Percentiles rank a stretch among this genome's conserved stretches.
Evolutionary conservation across 495 filamentous ascomycete genomes (phyloP).

Genomic region (Aspergillus avenaceus): DNA sequence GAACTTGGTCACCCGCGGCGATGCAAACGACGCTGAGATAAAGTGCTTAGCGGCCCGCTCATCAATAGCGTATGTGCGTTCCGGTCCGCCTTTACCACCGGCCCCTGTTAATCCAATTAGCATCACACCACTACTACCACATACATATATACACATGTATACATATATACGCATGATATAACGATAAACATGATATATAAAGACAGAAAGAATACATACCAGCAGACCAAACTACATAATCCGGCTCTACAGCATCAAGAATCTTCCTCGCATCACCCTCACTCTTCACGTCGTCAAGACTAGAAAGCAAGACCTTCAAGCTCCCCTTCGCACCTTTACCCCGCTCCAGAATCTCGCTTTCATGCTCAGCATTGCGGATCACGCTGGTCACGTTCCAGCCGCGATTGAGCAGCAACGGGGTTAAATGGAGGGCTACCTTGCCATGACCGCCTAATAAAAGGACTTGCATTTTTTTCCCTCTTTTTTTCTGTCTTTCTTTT

Average conservation of each 20-base stretch:
- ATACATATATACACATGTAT: not conserved
- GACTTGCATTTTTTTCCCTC: conserved; percentile 49
- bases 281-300: conserved; percentile 64
- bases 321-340: conserved; percentile 51
- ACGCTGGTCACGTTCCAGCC: conserved; percentile 74
- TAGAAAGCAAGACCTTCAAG: conserved; percentile 58
- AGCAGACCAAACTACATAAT: conserved; percentile 78
- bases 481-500: too few relatives aligned
- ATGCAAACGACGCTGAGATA: conserved; percentile 58
- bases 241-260: conserved; percentile 54
- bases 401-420: conserved; percentile 66
- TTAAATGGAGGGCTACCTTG: conserved; percentile 72
- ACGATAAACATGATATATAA: not conserved
- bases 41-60: conserved; percentile 67
- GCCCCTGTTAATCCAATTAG: conserved; percentile 43
- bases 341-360: conserved; percentile 55
- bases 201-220: conserved; percentile 39
- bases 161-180: not conserved
- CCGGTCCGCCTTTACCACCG: conserved; percentile 68
- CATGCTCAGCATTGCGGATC: conserved; percentile 67
- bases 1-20: conserved; percentile 62
- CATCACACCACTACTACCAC: not conserved
- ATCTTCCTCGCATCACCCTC: conserved; percentile 57
- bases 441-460: conserved; percentile 80
- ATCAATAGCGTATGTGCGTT: conserved; percentile 59